Percentiles rank a stretch among this genome's conserved stretches.
Evolutionary conservation across 768 basidiomycete species (phyloP).

Genomic region (Gautieria morchelliformis): DNA sequence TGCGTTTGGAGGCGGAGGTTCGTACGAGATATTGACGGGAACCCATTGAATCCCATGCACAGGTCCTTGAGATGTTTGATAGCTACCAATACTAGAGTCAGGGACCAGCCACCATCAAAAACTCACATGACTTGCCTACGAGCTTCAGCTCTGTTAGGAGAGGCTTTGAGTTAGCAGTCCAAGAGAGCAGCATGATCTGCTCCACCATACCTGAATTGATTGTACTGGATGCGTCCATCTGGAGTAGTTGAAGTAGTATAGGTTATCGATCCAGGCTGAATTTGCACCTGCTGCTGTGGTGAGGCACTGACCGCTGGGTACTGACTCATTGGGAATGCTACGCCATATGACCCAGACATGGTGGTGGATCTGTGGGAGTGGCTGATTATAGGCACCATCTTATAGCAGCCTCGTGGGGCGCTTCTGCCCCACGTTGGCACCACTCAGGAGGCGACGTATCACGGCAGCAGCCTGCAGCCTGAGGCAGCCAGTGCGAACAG

Average conservation of each 20-base stretch:
- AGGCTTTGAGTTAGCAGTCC: neutral
- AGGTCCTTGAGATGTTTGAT: conserved; percentile 59
- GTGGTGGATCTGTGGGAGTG: neutral
- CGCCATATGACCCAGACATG: neutral
- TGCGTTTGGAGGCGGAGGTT: conserved; percentile 45
- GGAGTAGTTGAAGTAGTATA: conserved; percentile 57
- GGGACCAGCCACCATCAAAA: neutral
- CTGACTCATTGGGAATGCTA: neutral
- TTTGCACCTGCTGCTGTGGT: conserved; percentile 13
- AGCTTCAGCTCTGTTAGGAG: conserved; percentile 46
- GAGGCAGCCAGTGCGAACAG: neutral
- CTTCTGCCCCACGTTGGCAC: no score
- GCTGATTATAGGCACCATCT: neutral
- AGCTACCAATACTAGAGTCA: conserved; percentile 32
- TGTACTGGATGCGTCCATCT: conserved; percentile 57
- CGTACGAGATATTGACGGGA: conserved; percentile 58
- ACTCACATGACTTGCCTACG: conserved; percentile 46
- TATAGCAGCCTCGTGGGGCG: no score
- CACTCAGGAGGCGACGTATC: neutral
- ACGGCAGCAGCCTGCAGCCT: neutral
- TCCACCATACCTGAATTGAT: conserved; percentile 61
- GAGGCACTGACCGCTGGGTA: neutral
- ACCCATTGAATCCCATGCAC: conserved; percentile 59
- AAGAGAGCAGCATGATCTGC: neutral
- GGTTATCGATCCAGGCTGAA: conserved; percentile 59